phyloP scores from a whole-genome alignment of 2,329 filamentous ascomycete species.

The Neonectria ditissima region DNA sequence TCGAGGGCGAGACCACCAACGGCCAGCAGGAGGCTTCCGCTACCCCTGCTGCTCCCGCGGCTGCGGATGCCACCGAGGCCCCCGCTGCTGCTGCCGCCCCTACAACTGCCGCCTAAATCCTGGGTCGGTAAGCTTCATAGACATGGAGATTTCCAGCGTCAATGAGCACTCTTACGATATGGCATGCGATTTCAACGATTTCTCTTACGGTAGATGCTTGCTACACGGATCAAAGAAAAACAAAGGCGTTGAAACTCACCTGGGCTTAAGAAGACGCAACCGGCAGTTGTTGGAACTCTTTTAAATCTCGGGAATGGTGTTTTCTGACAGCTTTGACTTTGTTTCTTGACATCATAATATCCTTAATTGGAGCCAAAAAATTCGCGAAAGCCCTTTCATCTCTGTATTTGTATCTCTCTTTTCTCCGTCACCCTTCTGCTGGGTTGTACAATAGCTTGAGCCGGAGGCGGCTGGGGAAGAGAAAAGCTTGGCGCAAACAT shows the following conservation, averaged over 20 bases:
- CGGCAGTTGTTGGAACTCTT: slow-evolving; percentile 44
- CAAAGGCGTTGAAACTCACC: slow-evolving; percentile 42
- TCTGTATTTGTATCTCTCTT: slow-evolving; percentile 52
- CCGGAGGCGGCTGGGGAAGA: slow-evolving; percentile 47
- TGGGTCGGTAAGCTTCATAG: slow-evolving; percentile 43
- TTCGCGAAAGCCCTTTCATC: slow-evolving; percentile 43
- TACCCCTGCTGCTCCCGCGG: slow-evolving; percentile 42
- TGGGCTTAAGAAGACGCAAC: slow-evolving; percentile 44
- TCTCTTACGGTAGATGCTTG: slow-evolving; percentile 53
- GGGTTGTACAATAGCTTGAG: slow-evolving; percentile 54
- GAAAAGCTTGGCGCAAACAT: slow-evolving; percentile 51
- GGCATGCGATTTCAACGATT: slow-evolving; percentile 55
- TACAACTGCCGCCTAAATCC: slow-evolving; percentile 48
- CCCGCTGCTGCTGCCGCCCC: slow-evolving; percentile 42
- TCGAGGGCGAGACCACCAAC: slow-evolving; percentile 58
- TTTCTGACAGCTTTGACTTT: slow-evolving; percentile 45
- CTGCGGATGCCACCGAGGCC: slow-evolving; percentile 45
- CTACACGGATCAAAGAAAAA: slow-evolving; percentile 47
- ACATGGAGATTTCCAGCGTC: slow-evolving; percentile 42
- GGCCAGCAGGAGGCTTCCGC: slow-evolving; percentile 53
- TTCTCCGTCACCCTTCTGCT: slow-evolving; percentile 50
- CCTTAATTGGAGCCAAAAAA: slow-evolving; percentile 46
- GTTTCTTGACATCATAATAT: slow-evolving; percentile 48
- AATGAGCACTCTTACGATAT: slow-evolving; percentile 54
- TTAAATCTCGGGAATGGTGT: slow-evolving; percentile 44